Percentiles rank a stretch among this genome's conserved stretches.
phyloP scores from a whole-genome alignment of 768 basidiomycete species.

The Amanita thiersii region DNA sequence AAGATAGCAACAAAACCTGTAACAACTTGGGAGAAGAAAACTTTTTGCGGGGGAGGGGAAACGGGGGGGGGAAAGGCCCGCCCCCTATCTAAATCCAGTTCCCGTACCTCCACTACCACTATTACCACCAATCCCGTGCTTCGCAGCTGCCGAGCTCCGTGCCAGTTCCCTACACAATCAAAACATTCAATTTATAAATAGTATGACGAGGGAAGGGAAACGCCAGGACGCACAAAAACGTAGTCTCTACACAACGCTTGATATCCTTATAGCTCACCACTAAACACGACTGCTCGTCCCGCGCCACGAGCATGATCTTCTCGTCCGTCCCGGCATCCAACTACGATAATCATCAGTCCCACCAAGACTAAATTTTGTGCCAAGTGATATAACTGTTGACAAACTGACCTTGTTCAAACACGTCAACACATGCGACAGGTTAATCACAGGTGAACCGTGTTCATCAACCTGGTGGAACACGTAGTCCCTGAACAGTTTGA shows the following conservation, averaged over 20 bases:
- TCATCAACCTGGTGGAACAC: conserved; percentile 98
- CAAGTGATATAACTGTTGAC: not conserved
- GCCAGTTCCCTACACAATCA: not conserved
- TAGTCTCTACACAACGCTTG: conserved; percentile 75
- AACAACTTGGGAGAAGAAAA: no score
- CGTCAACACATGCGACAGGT: conserved; percentile 83
- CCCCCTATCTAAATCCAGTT: no score
- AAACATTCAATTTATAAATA: not conserved
- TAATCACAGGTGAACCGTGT: conserved; percentile 80
- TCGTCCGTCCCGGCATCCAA: conserved; percentile 93
- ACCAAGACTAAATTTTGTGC: conserved; percentile 4
- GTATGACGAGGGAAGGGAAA: not conserved
- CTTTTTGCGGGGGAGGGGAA: no score
- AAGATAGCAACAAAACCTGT: no score
- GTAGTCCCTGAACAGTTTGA: conserved; percentile 97
- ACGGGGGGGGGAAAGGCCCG: no score
- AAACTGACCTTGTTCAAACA: conserved; percentile 83
- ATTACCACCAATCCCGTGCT: not conserved
- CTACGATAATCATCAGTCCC: conserved; percentile 26
- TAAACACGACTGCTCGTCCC: conserved; percentile 94
- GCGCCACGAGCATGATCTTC: conserved; percentile 86
- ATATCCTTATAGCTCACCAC: conserved; percentile 92
- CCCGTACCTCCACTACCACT: not conserved
- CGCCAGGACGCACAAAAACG: conserved; percentile 43
- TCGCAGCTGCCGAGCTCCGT: not conserved